phyloP scores from a whole-genome alignment of 345 rosid species.

The Rhodamnia rubescens region DNA sequence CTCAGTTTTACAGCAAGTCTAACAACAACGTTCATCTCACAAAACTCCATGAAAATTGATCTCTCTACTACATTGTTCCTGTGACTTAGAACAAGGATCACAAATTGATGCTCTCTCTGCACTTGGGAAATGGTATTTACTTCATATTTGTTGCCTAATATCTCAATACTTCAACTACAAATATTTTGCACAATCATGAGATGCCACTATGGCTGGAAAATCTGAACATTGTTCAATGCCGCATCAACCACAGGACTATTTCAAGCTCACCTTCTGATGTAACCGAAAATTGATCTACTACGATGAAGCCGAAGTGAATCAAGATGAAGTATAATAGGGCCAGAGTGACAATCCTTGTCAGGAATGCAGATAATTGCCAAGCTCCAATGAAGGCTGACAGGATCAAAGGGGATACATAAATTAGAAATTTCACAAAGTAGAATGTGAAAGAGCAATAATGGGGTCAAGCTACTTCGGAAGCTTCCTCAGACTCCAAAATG shows the following conservation, averaged over 20 bases:
- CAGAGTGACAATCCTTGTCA: conserved; percentile 66
- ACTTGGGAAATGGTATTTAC: neutral
- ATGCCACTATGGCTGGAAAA: neutral
- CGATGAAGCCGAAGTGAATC: conserved; percentile 76
- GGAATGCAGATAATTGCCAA: conserved; percentile 85
- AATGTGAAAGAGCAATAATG: neutral
- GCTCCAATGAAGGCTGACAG: conserved; percentile 84
- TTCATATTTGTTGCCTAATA: neutral
- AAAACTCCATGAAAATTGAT: neutral
- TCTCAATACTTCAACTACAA: neutral
- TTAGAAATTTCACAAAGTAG: neutral
- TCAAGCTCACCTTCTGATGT: conserved; percentile 62
- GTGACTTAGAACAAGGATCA: neutral
- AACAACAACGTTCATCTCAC: neutral
- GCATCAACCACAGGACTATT: neutral
- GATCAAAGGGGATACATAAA: neutral
- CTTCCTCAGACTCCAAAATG: neutral
- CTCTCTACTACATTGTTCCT: neutral
- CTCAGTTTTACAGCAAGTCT: neutral
- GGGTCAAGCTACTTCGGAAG: neutral
- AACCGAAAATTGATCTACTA: conserved; percentile 45
- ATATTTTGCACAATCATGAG: neutral
- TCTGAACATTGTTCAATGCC: neutral
- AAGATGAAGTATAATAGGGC: conserved; percentile 75
- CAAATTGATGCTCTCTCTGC: neutral